A percentile compares a stretch with the other conserved stretches of the same genome.
Evolutionary conservation across 1,284 basidiomycete species (phyloP).

Genomic region (Quambalaria eucalypti): DNA sequence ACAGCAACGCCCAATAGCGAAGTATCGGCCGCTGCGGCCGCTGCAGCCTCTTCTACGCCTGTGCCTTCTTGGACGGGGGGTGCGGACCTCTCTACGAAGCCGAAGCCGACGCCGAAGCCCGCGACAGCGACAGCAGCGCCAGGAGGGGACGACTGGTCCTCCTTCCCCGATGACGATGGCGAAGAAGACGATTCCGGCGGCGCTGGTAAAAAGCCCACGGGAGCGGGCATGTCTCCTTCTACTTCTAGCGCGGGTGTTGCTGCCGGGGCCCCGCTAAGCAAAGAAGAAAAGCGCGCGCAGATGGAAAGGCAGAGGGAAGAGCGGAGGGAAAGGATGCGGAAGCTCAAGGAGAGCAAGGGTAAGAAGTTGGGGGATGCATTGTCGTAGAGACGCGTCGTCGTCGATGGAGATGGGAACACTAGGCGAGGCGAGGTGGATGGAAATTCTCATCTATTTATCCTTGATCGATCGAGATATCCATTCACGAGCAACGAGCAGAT

Average conservation of each 20-base stretch:
- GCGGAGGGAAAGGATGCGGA: constrained; percentile 18
- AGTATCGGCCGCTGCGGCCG: too few species aligned
- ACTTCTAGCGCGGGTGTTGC: not conserved
- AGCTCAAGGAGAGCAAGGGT: constrained; percentile 28
- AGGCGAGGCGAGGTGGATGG: too few species aligned
- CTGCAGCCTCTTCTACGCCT: not conserved
- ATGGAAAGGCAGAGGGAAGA: constrained; percentile 31
- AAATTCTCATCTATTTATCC: too few species aligned
- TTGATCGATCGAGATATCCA: too few species aligned
- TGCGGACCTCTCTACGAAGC: not conserved
- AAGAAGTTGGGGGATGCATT: constrained; percentile 5
- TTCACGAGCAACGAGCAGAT: too few species aligned
- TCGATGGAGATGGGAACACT: too few species aligned
- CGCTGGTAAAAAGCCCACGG: too few species aligned
- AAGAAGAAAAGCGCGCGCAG: constrained; percentile 33
- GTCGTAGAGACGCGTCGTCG: too few species aligned
- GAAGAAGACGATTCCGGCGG: not conserved
- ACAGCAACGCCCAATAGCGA: too few species aligned
- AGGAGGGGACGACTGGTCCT: not conserved
- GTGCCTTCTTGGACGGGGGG: not conserved
- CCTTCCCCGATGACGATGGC: not conserved
- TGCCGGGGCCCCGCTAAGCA: constrained; percentile 12
- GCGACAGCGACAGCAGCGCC: not conserved
- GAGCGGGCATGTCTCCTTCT: too few species aligned
- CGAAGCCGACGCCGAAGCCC: not conserved